A percentile compares a stretch with the other conserved stretches of the same genome.
phyloP scores from a whole-genome alignment of 495 filamentous ascomycete genomes.

The Talaromyces stipitatus region DNA sequence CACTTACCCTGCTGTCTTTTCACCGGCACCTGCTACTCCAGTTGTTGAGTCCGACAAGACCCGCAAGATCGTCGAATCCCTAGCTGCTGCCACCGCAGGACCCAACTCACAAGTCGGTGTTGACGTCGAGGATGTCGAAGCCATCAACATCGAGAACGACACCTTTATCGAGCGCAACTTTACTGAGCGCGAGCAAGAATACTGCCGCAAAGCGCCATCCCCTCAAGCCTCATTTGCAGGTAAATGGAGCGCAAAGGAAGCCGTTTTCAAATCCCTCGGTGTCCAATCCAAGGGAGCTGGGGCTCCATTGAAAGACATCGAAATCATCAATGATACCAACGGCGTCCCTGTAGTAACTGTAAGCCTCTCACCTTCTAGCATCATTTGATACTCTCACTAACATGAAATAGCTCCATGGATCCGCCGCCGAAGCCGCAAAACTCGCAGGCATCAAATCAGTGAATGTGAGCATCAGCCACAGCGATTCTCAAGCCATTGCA shows the following conservation, averaged over 20 bases:
- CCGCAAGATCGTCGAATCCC: conserved; percentile 65
- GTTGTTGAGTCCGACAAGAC: conserved; percentile 50
- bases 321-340: conserved; percentile 71
- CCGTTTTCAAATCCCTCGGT: conserved; percentile 95
- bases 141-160: conserved; percentile 85
- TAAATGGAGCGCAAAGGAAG: conserved; percentile 95
- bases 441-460: conserved; percentile 79
- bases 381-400: conserved; percentile 26
- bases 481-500: conserved; percentile 83
- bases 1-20: conserved; percentile 54
- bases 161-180: conserved; percentile 96
- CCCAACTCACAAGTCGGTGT: conserved; percentile 81
- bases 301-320: conserved; percentile 87
- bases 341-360: conserved; percentile 81
- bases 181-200: conserved; percentile 69
- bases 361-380: conserved; percentile 31
- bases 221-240: conserved; percentile 85
- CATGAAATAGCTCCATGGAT: conserved; percentile 65
- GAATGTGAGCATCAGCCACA: conserved; percentile 91
- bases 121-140: conserved; percentile 77
- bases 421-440: conserved; percentile 70
- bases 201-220: conserved; percentile 70
- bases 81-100: conserved; percentile 63
- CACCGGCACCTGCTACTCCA: conserved; percentile 43
- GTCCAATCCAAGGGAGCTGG: conserved; percentile 82